Conservation (phyloP, 306 rosid genomes). For the Trichosanthes truncata region DNA sequence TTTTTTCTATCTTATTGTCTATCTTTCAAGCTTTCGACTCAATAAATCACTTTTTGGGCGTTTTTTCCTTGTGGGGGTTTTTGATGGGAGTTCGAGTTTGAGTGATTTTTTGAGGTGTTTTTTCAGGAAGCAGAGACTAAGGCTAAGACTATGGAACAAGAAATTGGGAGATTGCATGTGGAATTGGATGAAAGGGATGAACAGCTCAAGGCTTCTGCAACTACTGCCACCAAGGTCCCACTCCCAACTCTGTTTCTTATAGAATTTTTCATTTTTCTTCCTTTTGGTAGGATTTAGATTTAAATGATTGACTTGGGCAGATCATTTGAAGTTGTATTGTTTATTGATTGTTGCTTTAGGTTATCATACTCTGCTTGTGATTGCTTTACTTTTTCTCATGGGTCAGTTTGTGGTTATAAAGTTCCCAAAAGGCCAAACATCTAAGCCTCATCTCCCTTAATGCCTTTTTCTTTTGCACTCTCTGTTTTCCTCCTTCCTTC, state of each 20-base stretch:
- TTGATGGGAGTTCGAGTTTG: neutral
- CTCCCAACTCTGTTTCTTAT: slow-evolving; percentile 10
- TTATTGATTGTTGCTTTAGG: neutral
- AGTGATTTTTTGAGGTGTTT: slow-evolving; percentile 15
- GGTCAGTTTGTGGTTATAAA: neutral
- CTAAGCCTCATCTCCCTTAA: neutral
- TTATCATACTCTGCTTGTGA: neutral
- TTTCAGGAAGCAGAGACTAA: slow-evolving; percentile 74
- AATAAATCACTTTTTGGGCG: slow-evolving; percentile 17
- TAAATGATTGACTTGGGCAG: neutral
- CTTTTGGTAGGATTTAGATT: neutral
- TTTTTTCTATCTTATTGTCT: slow-evolving; percentile 13
- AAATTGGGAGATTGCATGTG: slow-evolving; percentile 49
- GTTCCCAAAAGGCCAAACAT: neutral
- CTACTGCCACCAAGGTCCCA: slow-evolving; percentile 60
- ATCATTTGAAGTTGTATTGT: neutral
- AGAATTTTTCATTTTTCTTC: slow-evolving; percentile 10
- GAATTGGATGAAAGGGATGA: slow-evolving; percentile 56
- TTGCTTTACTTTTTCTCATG: neutral
- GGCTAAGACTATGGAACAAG: slow-evolving; percentile 73
- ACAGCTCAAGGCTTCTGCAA: slow-evolving; percentile 64
- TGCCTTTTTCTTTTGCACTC: neutral
- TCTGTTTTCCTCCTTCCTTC: neutral
- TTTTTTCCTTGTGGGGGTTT: slow-evolving; percentile 16
- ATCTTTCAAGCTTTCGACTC: slow-evolving; percentile 19